These are phyloP conservation scores for Clavispora vitiphila DNA, from an alignment of 805 yeast genomes.

Conservation along the genomic window DNA sequence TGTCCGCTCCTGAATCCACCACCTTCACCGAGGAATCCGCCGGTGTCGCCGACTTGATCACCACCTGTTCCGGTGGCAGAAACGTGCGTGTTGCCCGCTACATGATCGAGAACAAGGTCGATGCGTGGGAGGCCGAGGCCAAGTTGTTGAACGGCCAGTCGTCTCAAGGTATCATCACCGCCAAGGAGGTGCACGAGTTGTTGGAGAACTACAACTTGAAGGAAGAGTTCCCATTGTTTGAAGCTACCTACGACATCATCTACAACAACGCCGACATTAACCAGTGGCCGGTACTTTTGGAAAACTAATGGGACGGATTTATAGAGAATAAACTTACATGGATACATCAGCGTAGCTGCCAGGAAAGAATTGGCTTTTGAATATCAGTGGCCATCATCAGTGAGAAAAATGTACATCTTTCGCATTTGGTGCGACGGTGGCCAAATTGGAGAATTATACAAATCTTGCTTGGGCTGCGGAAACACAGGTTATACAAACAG, in stretches of 20 bases:
- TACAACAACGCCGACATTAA: constrained; percentile 37
- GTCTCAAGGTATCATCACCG: constrained; percentile 43
- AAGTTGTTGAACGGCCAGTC: constrained; percentile 42
- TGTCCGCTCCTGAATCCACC: constrained; percentile 32
- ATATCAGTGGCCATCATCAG: no score
- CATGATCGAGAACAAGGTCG: constrained; percentile 39
- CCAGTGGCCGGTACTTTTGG: constrained; percentile 38
- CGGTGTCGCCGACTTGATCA: constrained; percentile 46
- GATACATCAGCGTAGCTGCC: not conserved
- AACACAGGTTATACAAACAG: no score
- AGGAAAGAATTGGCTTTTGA: no score
- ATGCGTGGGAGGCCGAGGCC: constrained; percentile 40
- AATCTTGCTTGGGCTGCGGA: no score
- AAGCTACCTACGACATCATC: constrained; percentile 41
- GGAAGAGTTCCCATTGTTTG: constrained; percentile 41
- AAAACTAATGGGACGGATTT: constrained; percentile 13
- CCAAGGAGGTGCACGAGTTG: constrained; percentile 44
- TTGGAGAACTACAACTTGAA: constrained; percentile 29
- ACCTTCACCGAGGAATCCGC: constrained; percentile 43
- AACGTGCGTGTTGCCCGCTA: constrained; percentile 43
- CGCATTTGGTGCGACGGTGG: no score
- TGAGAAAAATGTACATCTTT: no score
- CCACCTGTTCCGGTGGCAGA: constrained; percentile 45
- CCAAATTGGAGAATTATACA: no score
- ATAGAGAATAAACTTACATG: constrained; percentile 1